phyloP scores from a whole-genome alignment of 805 yeast genomes.

The Grigorovia transvaalensis region DNA sequence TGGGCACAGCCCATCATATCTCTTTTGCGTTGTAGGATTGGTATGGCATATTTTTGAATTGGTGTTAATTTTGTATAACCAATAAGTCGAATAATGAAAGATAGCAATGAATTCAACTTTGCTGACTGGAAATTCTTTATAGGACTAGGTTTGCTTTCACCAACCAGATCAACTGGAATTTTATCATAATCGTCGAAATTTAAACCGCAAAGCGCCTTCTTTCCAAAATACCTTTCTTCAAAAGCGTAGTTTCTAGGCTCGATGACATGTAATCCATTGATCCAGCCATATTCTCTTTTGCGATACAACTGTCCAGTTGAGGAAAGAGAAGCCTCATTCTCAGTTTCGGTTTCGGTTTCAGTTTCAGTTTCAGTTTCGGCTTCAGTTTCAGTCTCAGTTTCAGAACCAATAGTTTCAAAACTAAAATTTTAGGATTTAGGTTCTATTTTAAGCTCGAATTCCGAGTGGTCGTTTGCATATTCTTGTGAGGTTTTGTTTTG shows the following conservation, averaged over 20 bases:
- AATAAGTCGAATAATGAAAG: slow-evolving; percentile 77
- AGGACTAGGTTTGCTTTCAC: slow-evolving; percentile 88
- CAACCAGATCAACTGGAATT: slow-evolving; percentile 94
- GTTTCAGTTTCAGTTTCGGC: too few species aligned
- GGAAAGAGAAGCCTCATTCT: too few species aligned
- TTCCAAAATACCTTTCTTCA: slow-evolving; percentile 82
- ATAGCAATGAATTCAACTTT: slow-evolving; percentile 62
- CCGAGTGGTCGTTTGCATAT: too few species aligned
- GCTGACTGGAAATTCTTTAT: slow-evolving; percentile 76
- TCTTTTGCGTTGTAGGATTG: slow-evolving; percentile 77
- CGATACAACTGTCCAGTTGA: too few species aligned
- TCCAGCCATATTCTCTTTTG: slow-evolving; percentile 50
- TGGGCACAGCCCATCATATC: slow-evolving; percentile 95
- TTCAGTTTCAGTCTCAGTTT: too few species aligned
- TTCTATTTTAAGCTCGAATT: too few species aligned
- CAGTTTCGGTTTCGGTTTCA: too few species aligned
- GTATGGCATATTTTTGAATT: slow-evolving; percentile 85
- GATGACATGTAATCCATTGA: slow-evolving; percentile 78
- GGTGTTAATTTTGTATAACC: slow-evolving; percentile 93
- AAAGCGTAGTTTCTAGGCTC: slow-evolving; percentile 56
- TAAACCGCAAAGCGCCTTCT: slow-evolving; percentile 77
- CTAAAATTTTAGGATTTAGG: too few species aligned
- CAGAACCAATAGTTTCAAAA: too few species aligned
- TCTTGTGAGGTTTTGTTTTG: too few species aligned
- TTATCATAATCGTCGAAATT: slow-evolving; percentile 97